Evolutionary conservation across 768 basidiomycete genomes (phyloP).

Genomic region (Leucogyrophana mollusca): DNA sequence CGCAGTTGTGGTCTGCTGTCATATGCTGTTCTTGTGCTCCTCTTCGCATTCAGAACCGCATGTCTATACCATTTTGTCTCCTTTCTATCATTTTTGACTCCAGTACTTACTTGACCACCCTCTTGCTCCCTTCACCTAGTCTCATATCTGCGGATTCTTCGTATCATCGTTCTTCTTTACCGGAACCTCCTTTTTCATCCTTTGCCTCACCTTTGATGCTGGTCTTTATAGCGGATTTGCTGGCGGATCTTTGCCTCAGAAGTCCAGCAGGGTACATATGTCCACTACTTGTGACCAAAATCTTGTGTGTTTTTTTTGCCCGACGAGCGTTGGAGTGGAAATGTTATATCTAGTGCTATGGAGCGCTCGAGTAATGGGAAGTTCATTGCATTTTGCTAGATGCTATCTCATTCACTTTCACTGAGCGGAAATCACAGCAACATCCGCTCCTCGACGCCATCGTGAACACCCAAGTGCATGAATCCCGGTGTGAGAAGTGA

Average conservation of each 20-base stretch:
- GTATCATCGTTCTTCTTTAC: neutral
- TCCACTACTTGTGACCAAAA: neutral
- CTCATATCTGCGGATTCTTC: neutral
- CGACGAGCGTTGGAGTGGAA: too few species aligned
- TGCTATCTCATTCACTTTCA: too few species aligned
- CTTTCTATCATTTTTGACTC: neutral
- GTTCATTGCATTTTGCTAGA: too few species aligned
- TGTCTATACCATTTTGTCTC: slow-evolving; percentile 14
- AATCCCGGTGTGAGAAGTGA: too few species aligned
- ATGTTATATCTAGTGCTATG: too few species aligned
- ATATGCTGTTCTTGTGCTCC: neutral
- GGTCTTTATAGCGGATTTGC: slow-evolving; percentile 8
- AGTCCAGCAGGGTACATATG: slow-evolving; percentile 2
- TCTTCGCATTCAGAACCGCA: neutral
- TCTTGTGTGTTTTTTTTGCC: too few species aligned
- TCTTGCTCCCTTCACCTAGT: neutral
- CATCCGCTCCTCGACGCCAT: too few species aligned
- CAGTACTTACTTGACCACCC: too few species aligned
- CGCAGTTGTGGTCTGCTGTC: neutral
- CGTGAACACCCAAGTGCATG: too few species aligned
- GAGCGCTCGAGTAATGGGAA: too few species aligned
- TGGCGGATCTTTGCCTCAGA: slow-evolving; percentile 5
- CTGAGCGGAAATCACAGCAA: too few species aligned
- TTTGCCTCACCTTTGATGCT: slow-evolving; percentile 1
- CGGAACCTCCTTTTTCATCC: neutral